phyloP scores from a whole-genome alignment of 2,329 filamentous ascomycete genomes.

The Colletotrichum phormii region DNA sequence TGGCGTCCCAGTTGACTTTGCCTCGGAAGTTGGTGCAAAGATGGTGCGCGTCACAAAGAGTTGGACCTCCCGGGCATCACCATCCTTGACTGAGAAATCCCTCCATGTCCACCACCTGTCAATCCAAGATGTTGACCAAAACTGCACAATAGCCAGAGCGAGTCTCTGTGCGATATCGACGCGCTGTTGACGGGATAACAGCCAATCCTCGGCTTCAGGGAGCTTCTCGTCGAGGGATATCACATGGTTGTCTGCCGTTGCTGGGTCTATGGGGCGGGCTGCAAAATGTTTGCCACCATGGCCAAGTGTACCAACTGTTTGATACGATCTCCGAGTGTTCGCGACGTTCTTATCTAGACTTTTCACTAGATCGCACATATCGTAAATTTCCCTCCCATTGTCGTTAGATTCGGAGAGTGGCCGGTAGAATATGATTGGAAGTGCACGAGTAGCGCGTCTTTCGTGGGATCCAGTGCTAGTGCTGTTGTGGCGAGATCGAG shows the following conservation, averaged over 20 bases:
- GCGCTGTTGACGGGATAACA: not conserved
- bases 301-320: slow-evolving; percentile 8
- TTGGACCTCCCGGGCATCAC: not conserved
- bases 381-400: not conserved
- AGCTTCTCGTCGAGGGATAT: slow-evolving; percentile 1
- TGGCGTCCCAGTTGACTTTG: not conserved
- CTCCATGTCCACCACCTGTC: slow-evolving; percentile 19
- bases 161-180: slow-evolving; percentile 19
- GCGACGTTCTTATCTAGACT: not conserved
- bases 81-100: slow-evolving; percentile 8
- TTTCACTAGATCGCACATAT: slow-evolving; percentile 9
- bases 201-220: not conserved
- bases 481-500: not conserved
- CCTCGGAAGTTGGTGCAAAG: not conserved
- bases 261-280: not conserved
- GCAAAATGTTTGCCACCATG: slow-evolving; percentile 1
- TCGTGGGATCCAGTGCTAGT: not conserved
- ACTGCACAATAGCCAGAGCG: slow-evolving; percentile 12
- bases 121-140: slow-evolving; percentile 20
- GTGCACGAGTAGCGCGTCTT: not conserved
- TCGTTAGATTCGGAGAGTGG: not conserved
- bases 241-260: not conserved
- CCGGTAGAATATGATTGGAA: not conserved
- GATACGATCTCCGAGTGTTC: not conserved
- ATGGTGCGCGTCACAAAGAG: slow-evolving; percentile 12